A percentile compares a stretch with the other conserved stretches of the same genome.
phyloP scores from a whole-genome alignment of 305 asterid genomes.

The Fraxinus dipetala region DNA sequence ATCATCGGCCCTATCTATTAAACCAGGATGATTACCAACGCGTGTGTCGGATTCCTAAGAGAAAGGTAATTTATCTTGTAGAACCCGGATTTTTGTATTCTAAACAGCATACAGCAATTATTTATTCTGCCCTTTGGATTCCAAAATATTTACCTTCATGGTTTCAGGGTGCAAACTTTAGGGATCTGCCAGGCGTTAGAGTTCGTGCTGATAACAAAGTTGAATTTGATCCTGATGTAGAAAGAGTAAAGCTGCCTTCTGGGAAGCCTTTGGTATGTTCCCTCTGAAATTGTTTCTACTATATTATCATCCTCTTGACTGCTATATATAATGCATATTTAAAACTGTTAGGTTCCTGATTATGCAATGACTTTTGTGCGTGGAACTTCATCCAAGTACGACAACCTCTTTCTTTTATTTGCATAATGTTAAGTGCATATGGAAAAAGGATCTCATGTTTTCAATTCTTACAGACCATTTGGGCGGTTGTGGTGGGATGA shows the following conservation, averaged over 20 bases:
- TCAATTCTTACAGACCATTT: conserved; percentile 59
- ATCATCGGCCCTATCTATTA: conserved; percentile 54
- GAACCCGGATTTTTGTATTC: neutral
- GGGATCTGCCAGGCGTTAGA: conserved; percentile 59
- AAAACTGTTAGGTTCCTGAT: conserved; percentile 53
- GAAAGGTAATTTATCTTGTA: conserved; percentile 34
- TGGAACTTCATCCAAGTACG: conserved; percentile 47
- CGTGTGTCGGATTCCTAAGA: conserved; percentile 56
- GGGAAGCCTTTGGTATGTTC: conserved; percentile 80
- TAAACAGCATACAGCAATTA: neutral
- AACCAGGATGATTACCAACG: conserved; percentile 63
- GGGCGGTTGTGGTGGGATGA: conserved; percentile 94
- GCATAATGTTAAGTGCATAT: neutral
- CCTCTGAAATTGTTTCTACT: neutral
- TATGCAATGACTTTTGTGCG: conserved; percentile 60
- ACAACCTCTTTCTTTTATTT: neutral
- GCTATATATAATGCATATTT: neutral
- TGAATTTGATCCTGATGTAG: conserved; percentile 58
- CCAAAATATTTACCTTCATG: neutral
- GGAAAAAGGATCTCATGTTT: neutral
- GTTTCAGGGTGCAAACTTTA: conserved; percentile 67
- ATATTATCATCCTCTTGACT: neutral
- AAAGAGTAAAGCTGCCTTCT: conserved; percentile 41
- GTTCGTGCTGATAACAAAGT: conserved; percentile 61
- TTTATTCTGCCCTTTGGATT: neutral